Percentiles rank a stretch among this genome's conserved stretches.
Evolutionary conservation across 495 filamentous ascomycete genomes (phyloP).

Genomic region (Eremomyces bilateralis): DNA sequence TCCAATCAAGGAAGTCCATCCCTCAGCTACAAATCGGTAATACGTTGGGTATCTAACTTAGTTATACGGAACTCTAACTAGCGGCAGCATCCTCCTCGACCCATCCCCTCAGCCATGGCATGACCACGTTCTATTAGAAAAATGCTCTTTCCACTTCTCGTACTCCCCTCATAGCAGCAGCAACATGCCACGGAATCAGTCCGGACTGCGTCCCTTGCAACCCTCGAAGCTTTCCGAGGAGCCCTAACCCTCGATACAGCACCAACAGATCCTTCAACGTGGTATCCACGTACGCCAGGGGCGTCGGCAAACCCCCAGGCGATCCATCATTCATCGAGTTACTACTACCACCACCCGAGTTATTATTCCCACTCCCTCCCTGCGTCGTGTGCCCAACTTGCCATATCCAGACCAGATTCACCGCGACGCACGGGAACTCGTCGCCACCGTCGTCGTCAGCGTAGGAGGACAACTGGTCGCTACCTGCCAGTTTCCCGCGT

Average conservation of each 20-base stretch:
- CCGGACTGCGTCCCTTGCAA: slow-evolving; percentile 37
- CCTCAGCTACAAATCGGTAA: background rate
- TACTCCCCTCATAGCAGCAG: slow-evolving; percentile 47
- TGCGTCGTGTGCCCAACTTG: background rate
- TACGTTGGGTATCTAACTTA: background rate
- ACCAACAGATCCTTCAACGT: slow-evolving; percentile 48
- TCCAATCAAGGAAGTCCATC: background rate
- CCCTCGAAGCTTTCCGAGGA: slow-evolving; percentile 48
- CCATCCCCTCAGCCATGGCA: background rate
- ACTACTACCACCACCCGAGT: background rate
- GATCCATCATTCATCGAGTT: background rate
- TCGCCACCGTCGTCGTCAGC: slow-evolving; percentile 21
- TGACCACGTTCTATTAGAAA: background rate
- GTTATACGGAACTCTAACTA: background rate
- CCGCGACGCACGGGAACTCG: slow-evolving; percentile 2
- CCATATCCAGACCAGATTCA: slow-evolving; percentile 30
- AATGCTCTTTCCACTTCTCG: slow-evolving; percentile 26
- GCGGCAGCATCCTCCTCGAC: background rate
- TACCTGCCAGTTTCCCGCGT: slow-evolving; percentile 27
- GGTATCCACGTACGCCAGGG: slow-evolving; percentile 23
- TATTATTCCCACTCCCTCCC: background rate
- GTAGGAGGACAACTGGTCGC: background rate
- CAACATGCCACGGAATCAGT: slow-evolving; percentile 69
- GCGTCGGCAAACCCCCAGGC: background rate
- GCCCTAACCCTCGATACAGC: slow-evolving; percentile 56